phyloP scores from a whole-genome alignment of 805 yeast genomes.

The Scheffersomyces stipitis region DNA sequence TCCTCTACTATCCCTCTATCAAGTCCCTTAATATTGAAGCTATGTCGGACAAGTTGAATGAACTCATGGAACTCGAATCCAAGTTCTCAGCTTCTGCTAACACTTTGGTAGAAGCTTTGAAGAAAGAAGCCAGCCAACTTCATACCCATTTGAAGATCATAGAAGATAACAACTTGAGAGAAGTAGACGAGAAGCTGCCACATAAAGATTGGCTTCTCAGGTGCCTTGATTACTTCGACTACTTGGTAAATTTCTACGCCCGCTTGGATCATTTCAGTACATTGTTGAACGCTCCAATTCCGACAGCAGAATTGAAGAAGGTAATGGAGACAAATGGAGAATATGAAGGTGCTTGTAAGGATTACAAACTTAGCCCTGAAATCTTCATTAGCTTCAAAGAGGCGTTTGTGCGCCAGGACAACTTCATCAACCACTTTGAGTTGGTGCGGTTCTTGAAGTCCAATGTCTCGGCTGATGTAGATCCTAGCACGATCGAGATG shows the following conservation, averaged over 20 bases:
- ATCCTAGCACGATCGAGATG: constrained; percentile 6
- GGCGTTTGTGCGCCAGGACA: not conserved
- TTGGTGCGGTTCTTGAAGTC: constrained; percentile 8
- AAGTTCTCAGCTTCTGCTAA: constrained; percentile 1
- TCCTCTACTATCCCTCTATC: constrained; percentile 11
- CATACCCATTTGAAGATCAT: constrained; percentile 2
- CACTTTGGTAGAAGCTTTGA: not conserved
- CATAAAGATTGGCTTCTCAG: constrained; percentile 3
- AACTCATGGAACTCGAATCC: constrained; percentile 11
- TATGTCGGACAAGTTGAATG: constrained; percentile 7
- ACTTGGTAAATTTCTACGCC: constrained; percentile 5
- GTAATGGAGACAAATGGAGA: not conserved
- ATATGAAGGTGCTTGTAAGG: not conserved
- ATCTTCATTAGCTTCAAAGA: not conserved
- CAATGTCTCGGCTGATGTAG: constrained; percentile 6
- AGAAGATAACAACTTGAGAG: constrained; percentile 1
- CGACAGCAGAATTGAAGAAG: constrained; percentile 1
- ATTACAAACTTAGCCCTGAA: not conserved
- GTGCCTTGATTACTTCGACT: constrained; percentile 9
- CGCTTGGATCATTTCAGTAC: constrained; percentile 8
- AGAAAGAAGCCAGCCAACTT: not conserved
- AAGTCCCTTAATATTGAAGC: constrained; percentile 11
- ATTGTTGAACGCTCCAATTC: not conserved
- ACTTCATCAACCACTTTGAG: constrained; percentile 7
- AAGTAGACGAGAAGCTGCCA: not conserved